Percentiles rank a stretch among this genome's conserved stretches.
Conservation (phyloP, 805 yeast species). For the Yamadazyma endophytica region DNA sequence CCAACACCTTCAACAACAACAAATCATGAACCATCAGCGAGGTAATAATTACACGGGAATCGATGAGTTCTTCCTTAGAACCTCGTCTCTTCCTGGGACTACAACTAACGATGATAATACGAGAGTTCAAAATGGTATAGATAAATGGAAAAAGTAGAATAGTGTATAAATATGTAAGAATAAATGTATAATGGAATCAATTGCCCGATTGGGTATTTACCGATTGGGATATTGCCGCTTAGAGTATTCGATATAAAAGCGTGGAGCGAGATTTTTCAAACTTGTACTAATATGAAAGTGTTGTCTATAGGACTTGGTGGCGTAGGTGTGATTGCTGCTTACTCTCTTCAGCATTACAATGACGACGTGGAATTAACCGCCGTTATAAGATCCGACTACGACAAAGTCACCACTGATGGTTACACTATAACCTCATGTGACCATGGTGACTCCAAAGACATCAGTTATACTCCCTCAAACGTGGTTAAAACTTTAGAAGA, state of each 20-base stretch:
- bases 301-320: slow-evolving; percentile 35
- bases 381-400: slow-evolving; percentile 28
- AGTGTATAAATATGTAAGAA: too few species aligned
- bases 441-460: slow-evolving; percentile 19
- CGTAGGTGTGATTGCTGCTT: slow-evolving; percentile 31
- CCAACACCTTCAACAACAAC: slow-evolving; percentile 3
- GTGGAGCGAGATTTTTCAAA: too few species aligned
- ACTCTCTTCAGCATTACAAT: slow-evolving; percentile 21
- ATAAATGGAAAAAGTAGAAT: too few species aligned
- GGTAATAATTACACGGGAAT: slow-evolving; percentile 13
- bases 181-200: too few species aligned
- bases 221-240: too few species aligned
- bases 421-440: slow-evolving; percentile 26
- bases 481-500: slow-evolving; percentile 25
- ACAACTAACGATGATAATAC: too few species aligned
- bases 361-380: slow-evolving; percentile 25
- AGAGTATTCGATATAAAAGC: too few species aligned
- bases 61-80: slow-evolving; percentile 22
- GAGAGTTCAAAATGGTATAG: too few species aligned
- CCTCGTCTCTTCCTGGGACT: too few species aligned
- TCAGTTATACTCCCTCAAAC: slow-evolving; percentile 18
- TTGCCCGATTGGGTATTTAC: too few species aligned
- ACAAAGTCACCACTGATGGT: slow-evolving; percentile 21
- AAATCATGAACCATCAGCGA: slow-evolving; percentile 5
- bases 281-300: too few species aligned